Evolutionary conservation across 1,284 basidiomycete species (phyloP).

Genomic region (Golubevia pallescens): DNA sequence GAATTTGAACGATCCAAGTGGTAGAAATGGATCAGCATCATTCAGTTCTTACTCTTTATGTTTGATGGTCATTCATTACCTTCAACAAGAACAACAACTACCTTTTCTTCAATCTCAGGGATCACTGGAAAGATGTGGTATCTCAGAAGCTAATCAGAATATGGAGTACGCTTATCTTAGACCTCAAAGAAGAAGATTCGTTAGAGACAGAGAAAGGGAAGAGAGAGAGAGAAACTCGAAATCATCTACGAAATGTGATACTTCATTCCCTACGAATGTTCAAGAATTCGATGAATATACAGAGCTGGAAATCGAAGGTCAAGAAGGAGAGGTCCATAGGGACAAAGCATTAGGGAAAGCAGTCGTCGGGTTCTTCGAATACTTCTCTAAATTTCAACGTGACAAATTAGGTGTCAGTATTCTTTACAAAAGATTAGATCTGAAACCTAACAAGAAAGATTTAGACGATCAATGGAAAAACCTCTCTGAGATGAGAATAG

Average conservation of each 20-base stretch:
- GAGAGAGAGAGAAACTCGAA: not conserved
- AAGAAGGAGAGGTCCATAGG: not conserved
- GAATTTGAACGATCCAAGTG: slow-evolving; percentile 43
- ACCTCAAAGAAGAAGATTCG: not conserved
- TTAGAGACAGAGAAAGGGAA: not conserved
- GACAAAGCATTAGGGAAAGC: not conserved
- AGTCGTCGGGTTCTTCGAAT: slow-evolving; percentile 3
- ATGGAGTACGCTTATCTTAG: not conserved
- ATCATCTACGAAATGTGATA: not conserved
- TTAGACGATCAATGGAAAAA: not conserved
- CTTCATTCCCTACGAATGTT: not conserved
- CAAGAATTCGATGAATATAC: not conserved
- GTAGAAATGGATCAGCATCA: slow-evolving; percentile 15
- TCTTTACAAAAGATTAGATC: not conserved
- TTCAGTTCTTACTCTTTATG: slow-evolving; percentile 50
- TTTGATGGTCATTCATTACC: slow-evolving; percentile 19
- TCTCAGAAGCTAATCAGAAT: not conserved
- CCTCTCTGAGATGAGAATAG: not conserved
- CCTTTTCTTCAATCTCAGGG: not conserved
- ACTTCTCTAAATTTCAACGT: not conserved
- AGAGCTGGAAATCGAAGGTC: not conserved
- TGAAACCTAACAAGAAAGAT: not conserved
- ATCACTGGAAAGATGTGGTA: not conserved
- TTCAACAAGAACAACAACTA: not conserved
- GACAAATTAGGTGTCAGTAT: slow-evolving; percentile 1